Conservation (phyloP, 78 protist species). For the Cavenderia fasciculata region DNA sequence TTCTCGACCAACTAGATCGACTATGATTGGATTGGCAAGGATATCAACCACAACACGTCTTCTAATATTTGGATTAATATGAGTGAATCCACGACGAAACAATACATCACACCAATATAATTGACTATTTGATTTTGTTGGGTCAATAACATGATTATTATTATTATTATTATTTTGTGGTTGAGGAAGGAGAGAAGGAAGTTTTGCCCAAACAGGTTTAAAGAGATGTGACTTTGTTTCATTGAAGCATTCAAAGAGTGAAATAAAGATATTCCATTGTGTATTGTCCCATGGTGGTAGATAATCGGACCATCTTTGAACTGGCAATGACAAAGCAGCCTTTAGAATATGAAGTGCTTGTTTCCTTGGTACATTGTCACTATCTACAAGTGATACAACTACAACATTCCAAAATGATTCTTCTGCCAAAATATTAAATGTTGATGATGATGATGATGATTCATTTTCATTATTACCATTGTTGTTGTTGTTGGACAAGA, state of each 20-base stretch:
- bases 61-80: constrained; percentile 39
- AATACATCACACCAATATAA: constrained; percentile 45
- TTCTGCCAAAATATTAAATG: constrained; percentile 31
- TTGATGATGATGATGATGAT: background rate
- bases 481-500: background rate
- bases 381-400: constrained; percentile 32
- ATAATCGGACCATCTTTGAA: background rate
- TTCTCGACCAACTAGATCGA: too few species aligned
- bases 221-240: constrained; percentile 75
- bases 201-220: constrained; percentile 58
- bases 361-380: constrained; percentile 56
- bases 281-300: constrained; percentile 34
- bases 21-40: background rate
- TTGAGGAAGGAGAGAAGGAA: background rate
- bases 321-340: constrained; percentile 13
- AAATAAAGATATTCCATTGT: constrained; percentile 54
- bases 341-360: constrained; percentile 49
- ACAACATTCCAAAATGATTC: constrained; percentile 7
- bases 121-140: background rate
- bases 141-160: background rate
- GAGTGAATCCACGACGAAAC: constrained; percentile 43
- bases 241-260: constrained; percentile 46
- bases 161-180: too few species aligned
- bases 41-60: constrained; percentile 45
- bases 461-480: background rate